Percentiles rank a stretch among this genome's conserved stretches.
Conservation (phyloP, 306 rosid species). For the Psophocarpus tetragonolobus region DNA sequence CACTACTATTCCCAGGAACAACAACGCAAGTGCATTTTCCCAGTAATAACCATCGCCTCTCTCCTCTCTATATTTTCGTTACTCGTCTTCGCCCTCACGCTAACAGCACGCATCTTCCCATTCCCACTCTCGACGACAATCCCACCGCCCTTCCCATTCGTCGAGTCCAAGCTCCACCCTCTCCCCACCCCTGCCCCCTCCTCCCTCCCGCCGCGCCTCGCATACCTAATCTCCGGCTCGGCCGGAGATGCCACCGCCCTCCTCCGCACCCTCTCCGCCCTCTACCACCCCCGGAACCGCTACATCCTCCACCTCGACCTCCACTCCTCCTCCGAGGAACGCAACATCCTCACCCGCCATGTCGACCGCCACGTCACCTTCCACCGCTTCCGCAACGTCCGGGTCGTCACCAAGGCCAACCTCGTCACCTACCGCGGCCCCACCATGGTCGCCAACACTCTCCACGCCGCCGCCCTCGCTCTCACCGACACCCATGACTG, state of each 20-base stretch:
- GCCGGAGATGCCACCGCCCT: conserved; percentile 54
- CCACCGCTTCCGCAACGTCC: conserved; percentile 54
- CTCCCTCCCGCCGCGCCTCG: conserved; percentile 59
- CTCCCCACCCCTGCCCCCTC: conserved; percentile 61
- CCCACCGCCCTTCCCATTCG: conserved; percentile 47
- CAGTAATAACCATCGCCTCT: conserved; percentile 50
- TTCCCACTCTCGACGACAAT: conserved; percentile 26
- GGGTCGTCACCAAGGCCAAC: conserved; percentile 67
- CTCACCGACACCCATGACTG: conserved; percentile 61
- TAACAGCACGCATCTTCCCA: conserved; percentile 44
- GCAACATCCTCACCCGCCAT: conserved; percentile 51
- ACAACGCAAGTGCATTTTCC: conserved; percentile 61
- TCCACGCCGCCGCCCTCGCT: conserved; percentile 82
- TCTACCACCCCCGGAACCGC: conserved; percentile 74
- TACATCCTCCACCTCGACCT: conserved; percentile 80
- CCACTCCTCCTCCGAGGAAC: conserved; percentile 60
- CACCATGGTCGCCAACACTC: conserved; percentile 88
- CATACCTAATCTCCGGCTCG: conserved; percentile 83
- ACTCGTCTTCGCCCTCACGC: conserved; percentile 45
- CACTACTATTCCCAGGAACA: conserved; percentile 51
- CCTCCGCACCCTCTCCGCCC: conserved; percentile 69
- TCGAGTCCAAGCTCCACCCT: conserved; percentile 70
- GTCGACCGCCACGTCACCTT: conserved; percentile 47
- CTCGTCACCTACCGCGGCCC: conserved; percentile 83
- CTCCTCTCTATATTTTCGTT: conserved; percentile 50